Conservation (phyloP, 108 stramenopile genomes). For the Nitzschia inconspicua region DNA sequence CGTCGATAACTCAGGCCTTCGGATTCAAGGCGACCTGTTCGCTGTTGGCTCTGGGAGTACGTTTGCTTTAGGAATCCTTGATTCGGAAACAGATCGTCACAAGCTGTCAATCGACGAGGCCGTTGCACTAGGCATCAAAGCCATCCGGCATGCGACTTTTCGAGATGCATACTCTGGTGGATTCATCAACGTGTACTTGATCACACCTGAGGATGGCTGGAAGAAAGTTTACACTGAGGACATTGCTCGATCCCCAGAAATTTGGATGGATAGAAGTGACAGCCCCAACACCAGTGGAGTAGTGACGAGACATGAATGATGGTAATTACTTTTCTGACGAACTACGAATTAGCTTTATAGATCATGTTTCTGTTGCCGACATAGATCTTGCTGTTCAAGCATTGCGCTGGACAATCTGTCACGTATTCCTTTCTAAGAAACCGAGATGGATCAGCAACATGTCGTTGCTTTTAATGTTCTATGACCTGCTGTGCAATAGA, state of each 20-base stretch:
- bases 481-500: too few relatives aligned
- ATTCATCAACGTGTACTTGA: conserved; percentile 82
- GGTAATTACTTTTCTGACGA: too few relatives aligned
- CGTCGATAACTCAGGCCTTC: conserved; percentile 74
- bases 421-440: neutral
- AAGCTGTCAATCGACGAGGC: conserved; percentile 79
- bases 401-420: neutral
- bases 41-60: conserved; percentile 83
- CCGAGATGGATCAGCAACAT: too few relatives aligned
- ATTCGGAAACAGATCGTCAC: conserved; percentile 48
- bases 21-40: conserved; percentile 83
- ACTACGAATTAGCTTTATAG: neutral
- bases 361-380: neutral
- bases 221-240: conserved; percentile 79
- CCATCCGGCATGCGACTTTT: conserved; percentile 87
- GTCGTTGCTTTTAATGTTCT: too few relatives aligned
- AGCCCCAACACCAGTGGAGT: neutral
- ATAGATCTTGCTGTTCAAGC: neutral
- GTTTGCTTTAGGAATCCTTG: conserved; percentile 85
- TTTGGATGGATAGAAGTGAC: conserved; percentile 8
- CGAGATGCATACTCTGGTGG: conserved; percentile 85
- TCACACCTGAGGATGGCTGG: conserved; percentile 71
- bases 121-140: conserved; percentile 76
- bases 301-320: neutral
- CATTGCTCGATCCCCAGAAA: conserved; percentile 43